These are phyloP conservation scores for Beta corolliflora DNA, from an alignment of 179 eudicot species.

Conservation along the genomic window DNA sequence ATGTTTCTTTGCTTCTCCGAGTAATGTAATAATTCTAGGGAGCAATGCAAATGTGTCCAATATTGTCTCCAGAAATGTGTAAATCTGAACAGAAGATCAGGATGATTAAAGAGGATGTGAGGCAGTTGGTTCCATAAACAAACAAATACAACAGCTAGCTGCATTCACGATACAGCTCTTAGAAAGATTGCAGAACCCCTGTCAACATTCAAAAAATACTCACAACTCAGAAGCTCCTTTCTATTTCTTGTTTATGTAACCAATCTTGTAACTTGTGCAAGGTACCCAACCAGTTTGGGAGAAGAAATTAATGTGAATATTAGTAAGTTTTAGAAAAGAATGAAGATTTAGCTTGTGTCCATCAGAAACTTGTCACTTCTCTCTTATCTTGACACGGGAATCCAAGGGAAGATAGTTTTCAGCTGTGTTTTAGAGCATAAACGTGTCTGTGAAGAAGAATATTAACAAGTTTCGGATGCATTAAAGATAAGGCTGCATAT, in stretches of 20 bases:
- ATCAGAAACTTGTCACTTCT: too few species aligned
- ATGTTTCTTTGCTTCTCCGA: slow-evolving; percentile 56
- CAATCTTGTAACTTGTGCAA: too few species aligned
- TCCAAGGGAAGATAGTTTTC: too few species aligned
- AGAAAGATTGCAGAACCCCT: not conserved
- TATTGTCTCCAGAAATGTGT: slow-evolving; percentile 74
- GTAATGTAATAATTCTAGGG: slow-evolving; percentile 64
- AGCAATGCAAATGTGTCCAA: slow-evolving; percentile 75
- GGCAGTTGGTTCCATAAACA: not conserved
- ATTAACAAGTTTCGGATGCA: too few species aligned
- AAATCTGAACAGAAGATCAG: slow-evolving; percentile 46
- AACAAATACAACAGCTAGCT: not conserved
- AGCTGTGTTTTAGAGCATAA: too few species aligned
- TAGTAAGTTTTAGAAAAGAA: too few species aligned
- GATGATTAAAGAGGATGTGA: not conserved
- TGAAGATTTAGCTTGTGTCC: too few species aligned
- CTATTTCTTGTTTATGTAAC: not conserved
- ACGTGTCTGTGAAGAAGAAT: too few species aligned
- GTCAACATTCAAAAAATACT: not conserved
- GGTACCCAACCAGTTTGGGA: too few species aligned
- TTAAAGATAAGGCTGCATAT: too few species aligned
- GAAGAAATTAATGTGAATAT: too few species aligned
- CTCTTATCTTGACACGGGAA: too few species aligned
- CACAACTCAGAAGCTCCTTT: not conserved
- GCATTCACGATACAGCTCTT: not conserved